Evolutionary conservation across 2,329 filamentous ascomycete species (phyloP), one percentile per base, ranked within the genome.

Genomic region (Aspergillus nomiae): DNA sequence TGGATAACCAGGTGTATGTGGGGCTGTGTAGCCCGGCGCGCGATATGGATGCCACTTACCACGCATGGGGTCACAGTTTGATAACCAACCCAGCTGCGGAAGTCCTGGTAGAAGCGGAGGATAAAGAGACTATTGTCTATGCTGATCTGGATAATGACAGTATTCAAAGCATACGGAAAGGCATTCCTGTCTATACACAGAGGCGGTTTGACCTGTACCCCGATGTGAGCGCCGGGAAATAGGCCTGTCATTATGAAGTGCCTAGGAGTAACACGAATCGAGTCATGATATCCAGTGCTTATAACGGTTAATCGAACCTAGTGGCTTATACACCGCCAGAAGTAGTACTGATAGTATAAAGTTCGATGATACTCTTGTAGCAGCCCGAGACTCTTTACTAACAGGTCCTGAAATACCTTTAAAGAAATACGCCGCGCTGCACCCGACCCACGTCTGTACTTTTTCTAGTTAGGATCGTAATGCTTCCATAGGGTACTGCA

Each of bases 1-100:
- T 96, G 70, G 94, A 99, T 74, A 98, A 98, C 76, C 93, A 99
- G 83, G 82, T 96, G 11, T 98, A 96, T 77, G 93, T 98, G 14
- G 95, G 89, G 38, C 80, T 99, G 76, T 99, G 95, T 81, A 95
- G 91, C 75, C 95, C 95, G 0, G 93, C 94, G 36, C 85, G 94
- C 64, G 92, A 96, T 77, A 84, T 89, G 83, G 74, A 77, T 48
- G 92, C 92, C 0, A 84, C 85, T 7, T 99, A 99, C 77, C 89
- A 94, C 73, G 94, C 95, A 1, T 99, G 89, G 86, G 95, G 95
- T 0, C 95, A 99, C 77, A 96, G 90, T 70, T 83, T 97, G 83
- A 84, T 98, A 60, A 89, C 91, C 8, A 92, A 97, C 76, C 94
- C 95, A 1, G 91, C 94, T 82, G 95, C 93, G 14, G 83, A 89